These are phyloP conservation scores for Aspergillus saccharolyticus DNA, from an alignment of 495 filamentous ascomycete species.

Conservation along the genomic window DNA sequence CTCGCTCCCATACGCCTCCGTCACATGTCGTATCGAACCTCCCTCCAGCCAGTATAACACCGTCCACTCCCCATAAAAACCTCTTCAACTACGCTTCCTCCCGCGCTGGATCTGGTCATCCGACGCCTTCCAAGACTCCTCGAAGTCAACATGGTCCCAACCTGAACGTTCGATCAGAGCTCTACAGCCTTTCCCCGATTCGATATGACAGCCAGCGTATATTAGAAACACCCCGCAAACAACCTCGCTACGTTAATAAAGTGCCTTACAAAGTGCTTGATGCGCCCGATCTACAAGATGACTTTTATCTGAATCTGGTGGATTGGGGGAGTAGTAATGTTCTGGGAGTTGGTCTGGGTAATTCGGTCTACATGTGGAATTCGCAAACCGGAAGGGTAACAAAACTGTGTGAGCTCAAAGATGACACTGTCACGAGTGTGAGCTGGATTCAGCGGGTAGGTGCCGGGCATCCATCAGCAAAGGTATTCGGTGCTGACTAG, in stretches of 20 bases:
- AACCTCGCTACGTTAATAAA: conserved; percentile 84
- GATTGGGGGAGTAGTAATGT: conserved; percentile 98
- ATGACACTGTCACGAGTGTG: conserved; percentile 93
- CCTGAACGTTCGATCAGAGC: conserved; percentile 78
- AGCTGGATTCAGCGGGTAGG: conserved; percentile 85
- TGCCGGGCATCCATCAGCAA: conserved; percentile 3
- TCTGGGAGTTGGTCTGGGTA: conserved; percentile 84
- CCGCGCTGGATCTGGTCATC: conserved; percentile 64
- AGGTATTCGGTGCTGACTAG: conserved; percentile 7
- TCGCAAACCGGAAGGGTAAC: conserved; percentile 79
- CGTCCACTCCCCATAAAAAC: conserved; percentile 95
- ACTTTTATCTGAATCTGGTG: conserved; percentile 95
- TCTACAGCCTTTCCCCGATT: conserved; percentile 91
- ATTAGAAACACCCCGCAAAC: conserved; percentile 81
- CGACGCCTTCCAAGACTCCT: conserved; percentile 83
- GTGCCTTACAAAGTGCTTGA: conserved; percentile 97
- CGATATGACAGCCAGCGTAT: conserved; percentile 86
- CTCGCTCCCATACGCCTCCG: conserved; percentile 76
- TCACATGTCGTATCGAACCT: conserved; percentile 55
- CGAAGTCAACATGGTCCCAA: conserved; percentile 80
- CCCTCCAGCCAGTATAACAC: conserved; percentile 68
- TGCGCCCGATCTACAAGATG: conserved; percentile 91
- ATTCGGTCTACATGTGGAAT: conserved; percentile 99
- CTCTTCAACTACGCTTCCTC: conserved; percentile 90
- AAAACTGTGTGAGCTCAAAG: conserved; percentile 86